These are phyloP conservation scores for Closterium sp. DNA, from an alignment of 139 green algal species.

Conservation along the genomic window DNA sequence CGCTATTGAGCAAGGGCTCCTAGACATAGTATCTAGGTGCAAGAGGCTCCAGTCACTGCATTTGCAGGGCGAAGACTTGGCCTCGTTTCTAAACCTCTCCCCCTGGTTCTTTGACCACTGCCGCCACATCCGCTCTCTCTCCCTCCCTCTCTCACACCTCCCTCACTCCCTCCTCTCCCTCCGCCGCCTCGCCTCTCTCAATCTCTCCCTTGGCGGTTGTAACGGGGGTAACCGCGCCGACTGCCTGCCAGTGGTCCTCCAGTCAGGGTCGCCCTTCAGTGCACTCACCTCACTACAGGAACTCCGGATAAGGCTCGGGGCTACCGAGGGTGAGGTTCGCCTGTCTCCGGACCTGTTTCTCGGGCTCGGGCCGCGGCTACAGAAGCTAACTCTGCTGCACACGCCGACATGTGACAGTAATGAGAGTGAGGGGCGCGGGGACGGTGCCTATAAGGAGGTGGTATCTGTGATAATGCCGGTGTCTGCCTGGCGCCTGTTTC, in stretches of 20 bases:
- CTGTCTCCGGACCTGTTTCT: not conserved
- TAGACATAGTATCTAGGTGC: not conserved
- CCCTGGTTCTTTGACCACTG: not conserved
- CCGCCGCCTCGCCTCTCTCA: not conserved
- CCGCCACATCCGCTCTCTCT: not conserved
- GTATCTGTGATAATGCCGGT: not conserved
- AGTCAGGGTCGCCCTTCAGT: not conserved
- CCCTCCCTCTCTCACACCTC: not conserved
- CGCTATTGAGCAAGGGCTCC: not conserved
- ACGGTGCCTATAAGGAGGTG: too few species aligned
- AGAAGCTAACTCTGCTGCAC: not conserved
- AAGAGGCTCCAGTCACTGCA: not conserved
- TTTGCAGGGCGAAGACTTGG: not conserved
- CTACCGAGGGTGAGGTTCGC: not conserved
- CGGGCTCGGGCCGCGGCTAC: not conserved
- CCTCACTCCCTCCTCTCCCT: not conserved
- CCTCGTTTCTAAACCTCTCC: not conserved
- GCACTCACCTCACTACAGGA: not conserved
- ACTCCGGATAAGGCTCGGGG: not conserved
- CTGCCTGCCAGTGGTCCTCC: not conserved
- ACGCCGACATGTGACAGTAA: not conserved
- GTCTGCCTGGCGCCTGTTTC: not conserved
- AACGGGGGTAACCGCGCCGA: not conserved
- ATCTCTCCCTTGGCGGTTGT: not conserved
- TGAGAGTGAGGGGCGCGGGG: not conserved